Conservation (phyloP, 2,329 filamentous ascomycete genomes). For the Myriosclerotinia duriaeana region DNA sequence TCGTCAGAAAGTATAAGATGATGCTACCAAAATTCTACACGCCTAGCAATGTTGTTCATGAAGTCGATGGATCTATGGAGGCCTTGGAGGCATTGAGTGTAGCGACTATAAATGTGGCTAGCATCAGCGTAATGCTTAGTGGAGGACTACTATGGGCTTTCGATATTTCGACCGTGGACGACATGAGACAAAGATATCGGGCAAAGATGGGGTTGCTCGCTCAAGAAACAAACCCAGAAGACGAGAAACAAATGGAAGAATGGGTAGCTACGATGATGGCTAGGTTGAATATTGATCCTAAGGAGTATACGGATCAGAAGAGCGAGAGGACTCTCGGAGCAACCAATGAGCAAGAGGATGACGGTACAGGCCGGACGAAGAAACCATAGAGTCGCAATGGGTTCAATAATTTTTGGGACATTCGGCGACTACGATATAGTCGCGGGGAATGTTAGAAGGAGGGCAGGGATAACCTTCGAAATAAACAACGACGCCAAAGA, state of each 20-base stretch:
- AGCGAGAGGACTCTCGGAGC: not conserved
- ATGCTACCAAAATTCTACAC: conserved; percentile 71
- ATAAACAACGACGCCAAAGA: not conserved
- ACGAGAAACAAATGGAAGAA: conserved; percentile 61
- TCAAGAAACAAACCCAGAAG: conserved; percentile 47
- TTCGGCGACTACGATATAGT: not conserved
- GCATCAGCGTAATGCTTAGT: conserved; percentile 69
- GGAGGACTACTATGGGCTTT: conserved; percentile 76
- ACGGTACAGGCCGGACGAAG: conserved; percentile 9
- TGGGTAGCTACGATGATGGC: conserved; percentile 61
- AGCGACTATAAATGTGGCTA: conserved; percentile 81
- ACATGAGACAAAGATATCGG: conserved; percentile 57
- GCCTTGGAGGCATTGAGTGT: conserved; percentile 81
- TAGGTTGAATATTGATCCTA: conserved; percentile 49
- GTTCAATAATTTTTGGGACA: not conserved
- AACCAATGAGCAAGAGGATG: conserved; percentile 15
- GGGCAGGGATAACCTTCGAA: not conserved
- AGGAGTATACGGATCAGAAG: conserved; percentile 34
- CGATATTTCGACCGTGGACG: conserved; percentile 69
- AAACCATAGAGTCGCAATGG: conserved; percentile 23
- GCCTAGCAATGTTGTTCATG: conserved; percentile 55
- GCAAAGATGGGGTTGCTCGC: conserved; percentile 44
- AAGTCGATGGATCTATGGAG: conserved; percentile 65
- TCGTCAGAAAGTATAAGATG: conserved; percentile 61
- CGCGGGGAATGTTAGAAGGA: not conserved